A percentile compares a stretch with the other conserved stretches of the same genome.
phyloP scores from a whole-genome alignment of 2,329 filamentous ascomycete species.

The Aspergillus persii region DNA sequence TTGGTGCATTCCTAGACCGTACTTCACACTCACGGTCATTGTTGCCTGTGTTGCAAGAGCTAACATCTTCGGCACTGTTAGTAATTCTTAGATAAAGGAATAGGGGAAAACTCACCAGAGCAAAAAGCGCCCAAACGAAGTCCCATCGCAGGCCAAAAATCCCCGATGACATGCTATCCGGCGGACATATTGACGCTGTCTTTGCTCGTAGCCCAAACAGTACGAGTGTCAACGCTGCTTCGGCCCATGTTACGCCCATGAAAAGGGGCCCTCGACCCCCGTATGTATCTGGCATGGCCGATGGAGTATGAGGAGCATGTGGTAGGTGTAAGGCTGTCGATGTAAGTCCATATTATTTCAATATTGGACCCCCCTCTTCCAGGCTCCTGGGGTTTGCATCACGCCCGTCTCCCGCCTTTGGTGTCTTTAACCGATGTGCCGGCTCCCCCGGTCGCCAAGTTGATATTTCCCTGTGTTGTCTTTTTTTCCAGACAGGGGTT shows the following conservation, averaged over 20 bases:
- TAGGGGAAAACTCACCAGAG: slow-evolving; percentile 7
- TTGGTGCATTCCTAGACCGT: slow-evolving; percentile 19
- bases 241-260: slow-evolving; percentile 19
- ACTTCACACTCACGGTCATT: slow-evolving; percentile 17
- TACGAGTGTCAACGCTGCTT: slow-evolving; percentile 15
- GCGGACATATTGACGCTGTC: slow-evolving; percentile 14
- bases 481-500: not conserved
- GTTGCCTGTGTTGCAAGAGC: slow-evolving; percentile 12
- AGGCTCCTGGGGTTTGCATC: not conserved
- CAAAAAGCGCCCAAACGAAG: slow-evolving; percentile 19
- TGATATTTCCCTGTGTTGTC: too few relatives aligned
- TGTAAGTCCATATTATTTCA: not conserved
- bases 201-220: slow-evolving; percentile 17
- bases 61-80: not conserved
- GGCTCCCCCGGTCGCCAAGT: too few relatives aligned
- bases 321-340: too few relatives aligned
- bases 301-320: too few relatives aligned
- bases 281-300: not conserved
- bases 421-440: not conserved
- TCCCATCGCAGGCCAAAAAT: slow-evolving; percentile 20
- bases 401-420: not conserved
- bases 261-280: slow-evolving; percentile 14
- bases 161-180: slow-evolving; percentile 4
- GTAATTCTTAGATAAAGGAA: not conserved
- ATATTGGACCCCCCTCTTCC: not conserved